Conservation (phyloP, 495 filamentous ascomycete genomes). For the Filosporella fistucella region DNA sequence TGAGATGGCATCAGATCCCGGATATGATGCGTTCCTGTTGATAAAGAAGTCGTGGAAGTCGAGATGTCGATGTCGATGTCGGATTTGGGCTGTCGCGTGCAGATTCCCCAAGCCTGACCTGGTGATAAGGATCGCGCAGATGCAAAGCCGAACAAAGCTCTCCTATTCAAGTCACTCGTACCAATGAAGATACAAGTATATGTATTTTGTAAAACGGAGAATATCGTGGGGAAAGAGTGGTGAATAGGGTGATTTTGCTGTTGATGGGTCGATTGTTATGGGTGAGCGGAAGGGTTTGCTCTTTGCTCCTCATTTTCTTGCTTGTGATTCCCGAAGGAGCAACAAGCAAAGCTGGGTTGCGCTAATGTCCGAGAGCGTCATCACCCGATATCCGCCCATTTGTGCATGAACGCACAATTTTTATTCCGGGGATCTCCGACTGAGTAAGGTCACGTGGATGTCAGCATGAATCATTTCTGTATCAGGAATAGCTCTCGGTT, state of each 20-base stretch:
- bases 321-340: constrained; percentile 10
- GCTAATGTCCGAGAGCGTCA: background rate
- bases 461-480: too few species aligned
- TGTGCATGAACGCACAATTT: background rate
- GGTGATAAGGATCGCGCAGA: constrained; percentile 16
- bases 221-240: background rate
- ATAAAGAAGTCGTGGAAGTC: constrained; percentile 3
- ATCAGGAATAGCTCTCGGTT: too few species aligned
- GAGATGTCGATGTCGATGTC: constrained; percentile 7
- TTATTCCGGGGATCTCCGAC: too few species aligned
- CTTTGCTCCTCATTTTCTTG: constrained; percentile 3
- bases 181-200: constrained; percentile 20
- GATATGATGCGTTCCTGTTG: background rate
- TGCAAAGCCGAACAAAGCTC: background rate
- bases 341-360: too few species aligned
- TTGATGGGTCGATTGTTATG: constrained; percentile 5
- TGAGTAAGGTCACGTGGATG: too few species aligned
- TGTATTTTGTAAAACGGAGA: background rate
- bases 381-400: constrained; percentile 1
- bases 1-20: constrained; percentile 29
- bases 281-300: constrained; percentile 1
- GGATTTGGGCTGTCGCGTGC: constrained; percentile 18
- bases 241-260: background rate
- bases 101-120: constrained; percentile 12
- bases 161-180: too few species aligned